Conservation (phyloP, 805 yeast species). For the Diddensiella santjacobensis region DNA sequence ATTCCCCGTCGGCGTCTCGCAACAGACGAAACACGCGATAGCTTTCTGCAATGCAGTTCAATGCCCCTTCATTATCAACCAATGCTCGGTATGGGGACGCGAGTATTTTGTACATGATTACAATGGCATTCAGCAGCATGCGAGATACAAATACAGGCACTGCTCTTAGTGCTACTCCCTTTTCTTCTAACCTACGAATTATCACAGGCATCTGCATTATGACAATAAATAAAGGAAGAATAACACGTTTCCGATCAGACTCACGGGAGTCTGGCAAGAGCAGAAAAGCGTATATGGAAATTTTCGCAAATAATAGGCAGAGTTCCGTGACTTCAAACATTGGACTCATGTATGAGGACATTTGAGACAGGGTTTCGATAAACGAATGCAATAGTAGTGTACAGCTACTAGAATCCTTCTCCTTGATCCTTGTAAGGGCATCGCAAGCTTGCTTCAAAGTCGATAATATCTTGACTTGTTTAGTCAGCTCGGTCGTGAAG, state of each 20-base stretch:
- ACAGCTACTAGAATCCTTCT: slow-evolving; percentile 14
- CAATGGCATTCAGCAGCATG: slow-evolving; percentile 4
- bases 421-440: slow-evolving; percentile 11
- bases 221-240: slow-evolving; percentile 11
- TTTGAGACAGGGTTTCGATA: slow-evolving; percentile 10
- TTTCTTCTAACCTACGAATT: background rate
- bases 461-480: slow-evolving; percentile 10
- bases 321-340: slow-evolving; percentile 13
- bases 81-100: slow-evolving; percentile 7
- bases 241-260: slow-evolving; percentile 9
- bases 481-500: slow-evolving; percentile 6
- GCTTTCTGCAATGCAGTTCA: slow-evolving; percentile 13
- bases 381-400: slow-evolving; percentile 10
- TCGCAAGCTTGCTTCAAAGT: slow-evolving; percentile 6
- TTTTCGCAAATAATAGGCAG: slow-evolving; percentile 10
- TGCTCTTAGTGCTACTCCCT: background rate
- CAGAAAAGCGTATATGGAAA: slow-evolving; percentile 15
- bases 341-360: slow-evolving; percentile 8
- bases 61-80: slow-evolving; percentile 10
- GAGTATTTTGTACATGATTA: slow-evolving; percentile 14
- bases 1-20: slow-evolving; percentile 2
- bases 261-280: slow-evolving; percentile 12
- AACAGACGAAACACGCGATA: slow-evolving; percentile 3
- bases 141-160: slow-evolving; percentile 6
- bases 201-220: slow-evolving; percentile 7